Base-by-base conservation (phyloP, 2,329 filamentous ascomycete genomes). In the Aureobasidium sp. region DNA sequence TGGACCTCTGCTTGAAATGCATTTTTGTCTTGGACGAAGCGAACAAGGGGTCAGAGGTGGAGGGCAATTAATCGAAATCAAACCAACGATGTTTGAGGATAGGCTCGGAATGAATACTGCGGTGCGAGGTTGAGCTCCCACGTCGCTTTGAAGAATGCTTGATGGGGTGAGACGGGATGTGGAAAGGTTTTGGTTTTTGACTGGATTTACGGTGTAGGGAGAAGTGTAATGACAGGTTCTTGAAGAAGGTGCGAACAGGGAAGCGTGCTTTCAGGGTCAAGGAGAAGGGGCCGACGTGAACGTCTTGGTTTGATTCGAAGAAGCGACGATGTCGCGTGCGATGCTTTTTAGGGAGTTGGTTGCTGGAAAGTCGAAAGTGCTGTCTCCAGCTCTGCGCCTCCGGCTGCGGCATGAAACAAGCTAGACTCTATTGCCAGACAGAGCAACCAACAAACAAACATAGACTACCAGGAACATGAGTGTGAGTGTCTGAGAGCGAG, bases 241-340 rank as follows among this genome's bases (percentile, higher is more conserved):
- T 57, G 40, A 57, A 40, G 53, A 57, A 57, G 40, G 53, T 13
- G 53, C 53, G 53, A 27, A 57, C 53, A 46, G 53, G 53, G 29
- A 46, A 57, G 15, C 40, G 53, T n/a, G 40, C 40, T 46, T 46
- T 46, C 40, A 57, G 3, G 2, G 21, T 45, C 40, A 57, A 23
- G 6, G 53, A 33, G 29, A 57, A 46, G 6, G 53, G 53, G 15
- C 53, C 53, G 9, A 57, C n/a, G 1, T 46, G 8, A 27, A 46
- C 7, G 27, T 25, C 53, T 37, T 37, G 40, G 8, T 17, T n/a
- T 29, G 38, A 35, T 25, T 40, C 38, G 19, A 57, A 57, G 53
- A 57, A 57, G 53, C 53, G 53, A 27, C 53, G 53, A 27, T 27
- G 38, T 45, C 23, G 40, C 6, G 40, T 45, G 29, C 37, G 53